A percentile compares a stretch with the other conserved stretches of the same genome.
Evolutionary conservation across 345 rosid genomes (phyloP).

Genomic region (Excoecaria agallocha): DNA sequence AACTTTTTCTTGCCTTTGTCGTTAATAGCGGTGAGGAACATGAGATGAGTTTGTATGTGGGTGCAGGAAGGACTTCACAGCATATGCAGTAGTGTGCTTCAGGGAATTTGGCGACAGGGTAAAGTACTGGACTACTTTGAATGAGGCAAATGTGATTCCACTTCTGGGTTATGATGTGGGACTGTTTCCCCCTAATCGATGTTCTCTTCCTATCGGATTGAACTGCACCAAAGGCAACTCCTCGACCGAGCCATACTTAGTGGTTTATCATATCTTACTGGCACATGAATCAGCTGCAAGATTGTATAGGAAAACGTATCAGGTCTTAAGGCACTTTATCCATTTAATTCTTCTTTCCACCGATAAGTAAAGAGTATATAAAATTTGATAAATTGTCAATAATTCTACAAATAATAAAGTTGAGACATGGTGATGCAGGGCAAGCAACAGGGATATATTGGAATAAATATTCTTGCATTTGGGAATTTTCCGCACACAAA

Average conservation of each 20-base stretch:
- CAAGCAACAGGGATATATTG: constrained; percentile 36
- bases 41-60: not conserved
- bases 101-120: constrained; percentile 70
- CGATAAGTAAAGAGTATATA: too few species aligned
- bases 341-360: too few species aligned
- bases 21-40: not conserved
- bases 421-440: constrained; percentile 22
- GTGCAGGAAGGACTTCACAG: constrained; percentile 70
- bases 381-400: too few species aligned
- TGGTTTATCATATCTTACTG: constrained; percentile 53
- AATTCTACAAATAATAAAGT: too few species aligned
- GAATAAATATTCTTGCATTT: constrained; percentile 25
- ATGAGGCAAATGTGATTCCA: constrained; percentile 55
- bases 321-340: constrained; percentile 28
- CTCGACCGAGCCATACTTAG: constrained; percentile 65
- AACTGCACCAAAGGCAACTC: constrained; percentile 54
- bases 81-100: constrained; percentile 69
- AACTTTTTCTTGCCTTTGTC: too few species aligned
- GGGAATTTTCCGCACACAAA: constrained; percentile 30
- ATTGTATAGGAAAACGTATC: constrained; percentile 52
- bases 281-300: constrained; percentile 65
- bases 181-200: constrained; percentile 35
- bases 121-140: constrained; percentile 59
- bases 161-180: constrained; percentile 36
- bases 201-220: constrained; percentile 32